These are phyloP conservation scores for Xylaria longipes DNA, from an alignment of 495 filamentous ascomycete genomes.

Conservation along the genomic window DNA sequence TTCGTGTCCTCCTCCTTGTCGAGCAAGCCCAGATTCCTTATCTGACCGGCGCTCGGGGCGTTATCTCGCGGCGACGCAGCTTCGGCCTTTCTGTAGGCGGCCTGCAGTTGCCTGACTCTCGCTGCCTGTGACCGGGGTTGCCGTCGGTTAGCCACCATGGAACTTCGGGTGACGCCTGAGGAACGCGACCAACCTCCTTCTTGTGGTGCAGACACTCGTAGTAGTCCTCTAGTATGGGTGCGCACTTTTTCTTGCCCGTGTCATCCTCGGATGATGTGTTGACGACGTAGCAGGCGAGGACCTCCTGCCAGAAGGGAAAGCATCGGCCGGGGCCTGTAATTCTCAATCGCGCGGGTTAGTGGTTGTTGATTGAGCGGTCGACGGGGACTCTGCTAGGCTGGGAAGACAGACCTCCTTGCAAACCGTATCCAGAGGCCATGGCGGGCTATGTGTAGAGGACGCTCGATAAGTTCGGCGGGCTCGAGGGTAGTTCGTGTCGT, in stretches of 20 bases:
- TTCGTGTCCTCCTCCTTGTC: constrained; percentile 82
- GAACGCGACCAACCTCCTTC: constrained; percentile 77
- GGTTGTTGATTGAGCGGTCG: constrained; percentile 29
- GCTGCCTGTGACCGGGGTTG: constrained; percentile 64
- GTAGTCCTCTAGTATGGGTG: constrained; percentile 91
- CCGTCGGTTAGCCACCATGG: constrained; percentile 7
- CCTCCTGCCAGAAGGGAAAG: constrained; percentile 98
- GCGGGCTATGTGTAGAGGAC: not conserved
- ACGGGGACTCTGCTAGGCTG: constrained; percentile 19
- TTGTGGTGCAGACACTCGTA: constrained; percentile 98
- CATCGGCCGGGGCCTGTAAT: constrained; percentile 81
- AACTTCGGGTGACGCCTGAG: not conserved
- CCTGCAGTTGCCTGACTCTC: constrained; percentile 78
- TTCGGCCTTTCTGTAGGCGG: constrained; percentile 84
- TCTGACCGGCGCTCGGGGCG: constrained; percentile 72
- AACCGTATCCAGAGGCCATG: constrained; percentile 32
- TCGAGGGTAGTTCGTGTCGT: constrained; percentile 17
- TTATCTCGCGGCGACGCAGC: constrained; percentile 78
- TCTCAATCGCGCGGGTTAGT: constrained; percentile 24
- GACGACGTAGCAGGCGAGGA: constrained; percentile 87
- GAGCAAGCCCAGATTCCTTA: constrained; percentile 82
- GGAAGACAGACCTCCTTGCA: constrained; percentile 62
- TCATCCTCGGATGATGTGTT: constrained; percentile 76
- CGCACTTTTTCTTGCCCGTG: constrained; percentile 86
- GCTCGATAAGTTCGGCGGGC: constrained; percentile 4